These are phyloP conservation scores for Cladochytrium replicatum DNA, from an alignment of 192 early-diverging fungal species.

Conservation along the genomic window DNA sequence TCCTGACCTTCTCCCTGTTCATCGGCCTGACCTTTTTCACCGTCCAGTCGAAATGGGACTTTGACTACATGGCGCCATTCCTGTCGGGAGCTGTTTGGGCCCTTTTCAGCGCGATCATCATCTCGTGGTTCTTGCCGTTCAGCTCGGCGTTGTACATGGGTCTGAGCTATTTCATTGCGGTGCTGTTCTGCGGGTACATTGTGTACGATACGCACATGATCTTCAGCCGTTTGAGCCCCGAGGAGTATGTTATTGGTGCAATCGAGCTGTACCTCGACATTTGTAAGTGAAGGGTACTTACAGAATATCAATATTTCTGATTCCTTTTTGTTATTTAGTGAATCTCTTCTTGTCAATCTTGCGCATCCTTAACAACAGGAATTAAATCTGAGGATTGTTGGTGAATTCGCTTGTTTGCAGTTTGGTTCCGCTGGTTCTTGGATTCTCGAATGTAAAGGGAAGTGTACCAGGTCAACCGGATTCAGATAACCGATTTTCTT, in stretches of 20 bases:
- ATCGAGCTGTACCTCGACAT: conserved; percentile 57
- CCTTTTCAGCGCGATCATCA: conserved; percentile 48
- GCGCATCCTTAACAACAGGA: too few relatives aligned
- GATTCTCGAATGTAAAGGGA: conserved; percentile 35
- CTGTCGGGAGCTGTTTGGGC: conserved; percentile 53
- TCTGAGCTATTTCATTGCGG: conserved; percentile 43
- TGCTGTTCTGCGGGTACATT: conserved; percentile 73
- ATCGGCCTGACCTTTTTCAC: conserved; percentile 67
- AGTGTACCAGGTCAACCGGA: too few relatives aligned
- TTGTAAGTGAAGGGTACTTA: too few relatives aligned
- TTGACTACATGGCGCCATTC: conserved; percentile 16
- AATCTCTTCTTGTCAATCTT: too few relatives aligned
- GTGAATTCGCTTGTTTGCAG: neutral
- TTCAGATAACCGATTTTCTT: too few relatives aligned
- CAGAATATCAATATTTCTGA: too few relatives aligned
- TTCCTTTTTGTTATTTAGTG: too few relatives aligned
- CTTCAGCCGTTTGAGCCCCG: conserved; percentile 57
- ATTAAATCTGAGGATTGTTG: too few relatives aligned
- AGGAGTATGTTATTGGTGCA: conserved; percentile 60
- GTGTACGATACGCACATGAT: conserved; percentile 64
- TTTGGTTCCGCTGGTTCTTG: conserved; percentile 4
- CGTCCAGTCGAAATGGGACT: conserved; percentile 35
- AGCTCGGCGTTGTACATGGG: conserved; percentile 39
- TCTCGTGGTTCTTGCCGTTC: conserved; percentile 67
- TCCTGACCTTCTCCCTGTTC: conserved; percentile 64